Evolutionary conservation across 345 rosid species (phyloP).

Genomic region (Corchorus olitorius): DNA sequence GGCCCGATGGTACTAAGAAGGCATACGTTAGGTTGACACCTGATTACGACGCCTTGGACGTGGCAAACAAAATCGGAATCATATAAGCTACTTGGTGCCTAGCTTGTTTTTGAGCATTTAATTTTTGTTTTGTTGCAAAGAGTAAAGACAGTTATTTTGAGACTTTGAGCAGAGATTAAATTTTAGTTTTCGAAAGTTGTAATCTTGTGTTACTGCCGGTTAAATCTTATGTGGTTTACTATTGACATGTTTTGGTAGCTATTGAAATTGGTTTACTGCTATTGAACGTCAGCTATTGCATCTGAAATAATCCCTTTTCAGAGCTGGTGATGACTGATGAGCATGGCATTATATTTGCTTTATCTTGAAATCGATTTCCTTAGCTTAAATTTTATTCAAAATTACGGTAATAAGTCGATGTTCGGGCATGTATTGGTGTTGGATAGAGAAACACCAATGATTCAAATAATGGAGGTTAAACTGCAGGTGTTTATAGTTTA

Average conservation of each 20-base stretch:
- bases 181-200: conserved; percentile 9
- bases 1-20: conserved; percentile 97
- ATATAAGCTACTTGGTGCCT: conserved; percentile 41
- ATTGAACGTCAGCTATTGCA: background rate
- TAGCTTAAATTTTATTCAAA: background rate
- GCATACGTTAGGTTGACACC: conserved; percentile 93
- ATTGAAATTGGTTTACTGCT: conserved; percentile 1
- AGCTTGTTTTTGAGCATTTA: background rate
- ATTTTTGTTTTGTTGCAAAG: conserved; percentile 15
- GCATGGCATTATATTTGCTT: too few species aligned
- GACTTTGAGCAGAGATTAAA: conserved; percentile 15
- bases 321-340: background rate
- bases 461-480: background rate
- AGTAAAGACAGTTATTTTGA: conserved; percentile 18
- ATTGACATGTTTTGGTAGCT: background rate
- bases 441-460: background rate
- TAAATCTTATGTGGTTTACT: conserved; percentile 11
- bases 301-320: background rate
- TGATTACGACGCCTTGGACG: conserved; percentile 89
- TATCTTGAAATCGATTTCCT: background rate
- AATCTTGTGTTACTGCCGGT: conserved; percentile 5
- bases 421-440: too few species aligned
- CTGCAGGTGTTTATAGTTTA: too few species aligned
- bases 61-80: conserved; percentile 97
- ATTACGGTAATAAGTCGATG: background rate